phyloP scores from a whole-genome alignment of 2,329 filamentous ascomycete species.

The Calycina herbarum region DNA sequence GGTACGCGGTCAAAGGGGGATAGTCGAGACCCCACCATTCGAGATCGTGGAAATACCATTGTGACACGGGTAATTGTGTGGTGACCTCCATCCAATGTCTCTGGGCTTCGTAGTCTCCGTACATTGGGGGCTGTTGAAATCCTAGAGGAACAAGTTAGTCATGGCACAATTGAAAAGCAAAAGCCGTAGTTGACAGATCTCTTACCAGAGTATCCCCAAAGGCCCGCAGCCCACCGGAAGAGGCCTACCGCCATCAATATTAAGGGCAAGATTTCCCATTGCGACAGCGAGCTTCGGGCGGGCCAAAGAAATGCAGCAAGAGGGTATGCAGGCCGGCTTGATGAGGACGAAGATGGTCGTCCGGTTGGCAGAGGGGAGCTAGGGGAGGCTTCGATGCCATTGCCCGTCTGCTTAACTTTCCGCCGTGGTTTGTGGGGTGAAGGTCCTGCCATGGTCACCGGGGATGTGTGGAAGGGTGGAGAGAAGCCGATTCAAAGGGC shows the following conservation, averaged over 20 bases:
- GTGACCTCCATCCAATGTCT: conserved; percentile 99
- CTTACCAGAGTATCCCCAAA: conserved; percentile 95
- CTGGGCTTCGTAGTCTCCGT: conserved; percentile 97
- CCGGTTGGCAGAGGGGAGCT: conserved; percentile 18
- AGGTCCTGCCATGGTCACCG: conserved; percentile 47
- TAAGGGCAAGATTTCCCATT: conserved; percentile 89
- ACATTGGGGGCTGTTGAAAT: conserved; percentile 80
- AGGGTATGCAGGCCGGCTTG: conserved; percentile 72
- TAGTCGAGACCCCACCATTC: conserved; percentile 99
- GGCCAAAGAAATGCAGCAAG: conserved; percentile 95
- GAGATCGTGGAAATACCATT: conserved; percentile 98
- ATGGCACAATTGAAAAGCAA: neutral
- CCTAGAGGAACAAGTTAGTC: conserved; percentile 49
- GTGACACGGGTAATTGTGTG: conserved; percentile 80
- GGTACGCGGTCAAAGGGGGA: conserved; percentile 94
- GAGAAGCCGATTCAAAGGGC: neutral
- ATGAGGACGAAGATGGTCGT: conserved; percentile 15
- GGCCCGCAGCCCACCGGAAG: conserved; percentile 86
- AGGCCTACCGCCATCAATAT: conserved; percentile 88
- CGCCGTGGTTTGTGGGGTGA: conserved; percentile 61
- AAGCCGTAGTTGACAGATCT: neutral
- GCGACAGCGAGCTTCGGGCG: conserved; percentile 76
- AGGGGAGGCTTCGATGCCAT: conserved; percentile 37
- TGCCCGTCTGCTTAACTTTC: conserved; percentile 52
- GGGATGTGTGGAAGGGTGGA: neutral